A percentile compares a stretch with the other conserved stretches of the same genome.
phyloP scores from a whole-genome alignment of 1,284 basidiomycete genomes.

The Leccinum insigne region DNA sequence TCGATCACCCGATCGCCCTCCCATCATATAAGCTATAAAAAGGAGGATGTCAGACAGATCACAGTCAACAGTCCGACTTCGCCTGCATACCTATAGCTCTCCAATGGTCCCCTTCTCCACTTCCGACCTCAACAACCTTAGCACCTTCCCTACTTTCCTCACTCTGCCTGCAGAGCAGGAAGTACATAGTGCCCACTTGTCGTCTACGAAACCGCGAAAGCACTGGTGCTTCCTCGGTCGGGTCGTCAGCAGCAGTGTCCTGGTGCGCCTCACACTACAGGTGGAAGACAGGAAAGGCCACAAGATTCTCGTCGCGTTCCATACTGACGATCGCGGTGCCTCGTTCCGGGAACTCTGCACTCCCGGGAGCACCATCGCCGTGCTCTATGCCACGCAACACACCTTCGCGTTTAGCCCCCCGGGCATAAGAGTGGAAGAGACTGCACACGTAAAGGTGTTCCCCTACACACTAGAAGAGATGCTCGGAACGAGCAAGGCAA shows the following conservation, averaged over 20 bases:
- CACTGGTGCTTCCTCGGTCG: constrained; percentile 34
- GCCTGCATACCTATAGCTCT: constrained; percentile 4
- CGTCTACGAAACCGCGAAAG: constrained; percentile 26
- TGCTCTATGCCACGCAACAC: constrained; percentile 33
- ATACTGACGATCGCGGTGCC: constrained; percentile 33
- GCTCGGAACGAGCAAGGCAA: constrained; percentile 24
- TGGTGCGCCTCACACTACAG: too few species aligned
- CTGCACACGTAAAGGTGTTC: constrained; percentile 27
- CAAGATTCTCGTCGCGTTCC: constrained; percentile 29
- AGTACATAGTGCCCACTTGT: constrained; percentile 14
- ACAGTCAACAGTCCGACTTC: neutral
- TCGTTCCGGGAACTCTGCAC: constrained; percentile 23
- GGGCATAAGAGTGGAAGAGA: constrained; percentile 29
- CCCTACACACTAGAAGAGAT: constrained; percentile 30
- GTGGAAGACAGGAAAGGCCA: constrained; percentile 16
- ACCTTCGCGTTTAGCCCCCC: constrained; percentile 32
- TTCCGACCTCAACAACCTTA: constrained; percentile 30
- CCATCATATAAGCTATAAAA: constrained; percentile 12
- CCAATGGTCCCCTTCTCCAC: constrained; percentile 22
- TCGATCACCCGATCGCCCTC: constrained; percentile 1
- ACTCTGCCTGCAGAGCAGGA: constrained; percentile 21
- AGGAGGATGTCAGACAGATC: neutral
- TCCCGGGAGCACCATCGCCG: constrained; percentile 32
- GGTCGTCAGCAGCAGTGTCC: constrained; percentile 20
- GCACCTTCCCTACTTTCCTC: constrained; percentile 27